phyloP scores from a whole-genome alignment of 1,284 basidiomycete genomes.

The Cutaneotrichosporon dermatis region DNA sequence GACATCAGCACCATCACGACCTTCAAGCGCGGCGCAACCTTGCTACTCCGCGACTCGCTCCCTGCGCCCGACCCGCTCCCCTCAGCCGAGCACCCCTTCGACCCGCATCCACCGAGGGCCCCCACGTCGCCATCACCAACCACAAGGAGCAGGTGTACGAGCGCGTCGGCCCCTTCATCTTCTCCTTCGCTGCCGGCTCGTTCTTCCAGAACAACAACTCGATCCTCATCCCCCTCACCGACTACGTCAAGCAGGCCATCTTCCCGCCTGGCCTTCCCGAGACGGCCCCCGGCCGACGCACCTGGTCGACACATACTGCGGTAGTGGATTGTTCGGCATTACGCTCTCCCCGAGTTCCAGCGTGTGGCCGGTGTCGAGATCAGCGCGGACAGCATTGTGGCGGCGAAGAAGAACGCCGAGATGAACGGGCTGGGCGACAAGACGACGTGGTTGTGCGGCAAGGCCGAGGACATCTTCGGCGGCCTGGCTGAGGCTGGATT shows the following conservation, averaged over 20 bases:
- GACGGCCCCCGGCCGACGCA: slow-evolving; percentile 57
- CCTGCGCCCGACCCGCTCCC: slow-evolving; percentile 30
- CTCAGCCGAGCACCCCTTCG: slow-evolving; percentile 34
- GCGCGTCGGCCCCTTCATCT: slow-evolving; percentile 71
- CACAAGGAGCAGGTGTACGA: slow-evolving; percentile 79
- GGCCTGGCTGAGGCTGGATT: slow-evolving; percentile 38
- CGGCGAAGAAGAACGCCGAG: slow-evolving; percentile 72
- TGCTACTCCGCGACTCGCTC: slow-evolving; percentile 86
- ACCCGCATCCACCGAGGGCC: slow-evolving; percentile 16
- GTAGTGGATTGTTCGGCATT: slow-evolving; percentile 84
- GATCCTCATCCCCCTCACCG: slow-evolving; percentile 74
- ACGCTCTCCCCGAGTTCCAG: slow-evolving; percentile 72
- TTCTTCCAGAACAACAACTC: slow-evolving; percentile 99
- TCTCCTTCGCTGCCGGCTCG: slow-evolving; percentile 81
- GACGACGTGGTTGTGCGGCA: slow-evolving; percentile 53
- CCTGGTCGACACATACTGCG: slow-evolving; percentile 88
- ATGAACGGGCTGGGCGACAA: slow-evolving; percentile 59
- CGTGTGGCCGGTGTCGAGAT: slow-evolving; percentile 89
- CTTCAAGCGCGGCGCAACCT: slow-evolving; percentile 84
- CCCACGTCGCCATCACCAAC: slow-evolving; percentile 74
- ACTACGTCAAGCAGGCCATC: slow-evolving; percentile 73
- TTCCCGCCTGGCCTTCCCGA: slow-evolving; percentile 50
- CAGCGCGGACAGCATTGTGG: slow-evolving; percentile 65
- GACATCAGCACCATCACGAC: slow-evolving; percentile 63
- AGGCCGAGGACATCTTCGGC: slow-evolving; percentile 56